These are phyloP conservation scores for Hymenoscyphus fraxineus DNA, from an alignment of 2,329 filamentous ascomycete genomes.

Conservation along the genomic window DNA sequence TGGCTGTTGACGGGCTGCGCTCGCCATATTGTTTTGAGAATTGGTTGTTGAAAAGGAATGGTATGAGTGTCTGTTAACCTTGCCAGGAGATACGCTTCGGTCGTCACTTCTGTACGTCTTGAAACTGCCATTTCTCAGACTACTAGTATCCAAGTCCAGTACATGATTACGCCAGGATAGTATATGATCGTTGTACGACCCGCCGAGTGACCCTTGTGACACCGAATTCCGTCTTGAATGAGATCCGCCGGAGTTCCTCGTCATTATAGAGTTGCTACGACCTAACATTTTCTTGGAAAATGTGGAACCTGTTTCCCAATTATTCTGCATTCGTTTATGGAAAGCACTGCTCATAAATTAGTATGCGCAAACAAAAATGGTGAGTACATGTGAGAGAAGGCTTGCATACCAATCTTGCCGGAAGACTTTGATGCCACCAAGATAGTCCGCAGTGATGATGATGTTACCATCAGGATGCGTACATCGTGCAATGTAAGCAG, in stretches of 20 bases:
- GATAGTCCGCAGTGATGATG: conserved; percentile 84
- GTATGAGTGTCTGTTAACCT: conserved; percentile 35
- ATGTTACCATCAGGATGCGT: conserved; percentile 81
- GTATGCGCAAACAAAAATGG: not conserved
- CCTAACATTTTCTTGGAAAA: conserved; percentile 52
- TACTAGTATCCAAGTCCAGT: conserved; percentile 43
- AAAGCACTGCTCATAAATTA: conserved; percentile 53
- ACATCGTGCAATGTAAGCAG: conserved; percentile 72
- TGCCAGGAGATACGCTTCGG: conserved; percentile 52
- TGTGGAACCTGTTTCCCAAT: conserved; percentile 72
- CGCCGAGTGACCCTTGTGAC: conserved; percentile 31
- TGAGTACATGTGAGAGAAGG: not conserved
- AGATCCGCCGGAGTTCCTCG: conserved; percentile 45
- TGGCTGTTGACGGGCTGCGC: conserved; percentile 29
- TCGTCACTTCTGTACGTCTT: conserved; percentile 45
- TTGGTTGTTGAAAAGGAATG: conserved; percentile 16
- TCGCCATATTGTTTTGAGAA: conserved; percentile 28
- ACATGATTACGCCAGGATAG: conserved; percentile 80
- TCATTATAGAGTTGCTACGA: conserved; percentile 36
- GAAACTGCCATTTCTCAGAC: conserved; percentile 28
- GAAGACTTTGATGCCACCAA: conserved; percentile 88
- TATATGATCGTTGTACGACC: conserved; percentile 62
- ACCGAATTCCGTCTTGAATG: conserved; percentile 43
- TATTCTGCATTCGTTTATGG: conserved; percentile 69
- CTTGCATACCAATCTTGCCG: conserved; percentile 62